Conservation (phyloP, 2,329 filamentous ascomycete species). For the Coniochaeta pulveracea region DNA sequence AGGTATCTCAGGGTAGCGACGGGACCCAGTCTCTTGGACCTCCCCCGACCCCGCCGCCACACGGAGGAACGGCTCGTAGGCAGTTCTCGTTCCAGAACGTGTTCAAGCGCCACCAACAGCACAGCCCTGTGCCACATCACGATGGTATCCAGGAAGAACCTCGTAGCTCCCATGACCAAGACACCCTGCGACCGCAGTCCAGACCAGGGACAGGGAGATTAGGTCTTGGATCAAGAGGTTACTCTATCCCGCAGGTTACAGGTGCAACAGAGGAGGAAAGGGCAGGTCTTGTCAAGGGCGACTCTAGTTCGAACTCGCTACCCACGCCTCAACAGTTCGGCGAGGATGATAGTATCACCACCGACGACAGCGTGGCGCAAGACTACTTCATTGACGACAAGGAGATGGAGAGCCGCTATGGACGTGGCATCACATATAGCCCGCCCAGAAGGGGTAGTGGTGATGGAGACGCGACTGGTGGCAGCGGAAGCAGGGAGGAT, state of each 20-base stretch:
- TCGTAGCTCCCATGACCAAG: conserved; percentile 4
- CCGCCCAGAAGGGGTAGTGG: conserved; percentile 19
- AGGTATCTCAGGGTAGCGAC: conserved; percentile 24
- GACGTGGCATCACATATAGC: conserved; percentile 28
- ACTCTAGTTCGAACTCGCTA: conserved; percentile 37
- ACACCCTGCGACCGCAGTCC: conserved; percentile 18
- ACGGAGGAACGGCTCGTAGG: conserved; percentile 49
- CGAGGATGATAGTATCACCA: conserved; percentile 20
- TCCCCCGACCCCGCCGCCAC: conserved; percentile 52
- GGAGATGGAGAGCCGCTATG: conserved; percentile 23
- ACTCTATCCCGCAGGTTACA: conserved; percentile 29
- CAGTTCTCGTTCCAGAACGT: conserved; percentile 92
- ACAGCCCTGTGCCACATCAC: conserved; percentile 10
- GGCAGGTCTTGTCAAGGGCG: conserved; percentile 71
- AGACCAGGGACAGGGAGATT: conserved; percentile 22
- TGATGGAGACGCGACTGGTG: too few relatives aligned
- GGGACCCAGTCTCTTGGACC: conserved; percentile 29
- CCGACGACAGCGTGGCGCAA: conserved; percentile 20
- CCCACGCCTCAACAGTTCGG: conserved; percentile 23
- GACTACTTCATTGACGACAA: conserved; percentile 18
- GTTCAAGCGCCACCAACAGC: conserved; percentile 46
- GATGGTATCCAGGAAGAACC: conserved; percentile 9
- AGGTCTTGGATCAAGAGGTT: conserved; percentile 22
- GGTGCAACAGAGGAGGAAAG: conserved; percentile 71
- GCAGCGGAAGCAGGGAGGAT: too few relatives aligned